phyloP scores from a whole-genome alignment of 768 basidiomycete genomes.

The Lactifluus pinguis region DNA sequence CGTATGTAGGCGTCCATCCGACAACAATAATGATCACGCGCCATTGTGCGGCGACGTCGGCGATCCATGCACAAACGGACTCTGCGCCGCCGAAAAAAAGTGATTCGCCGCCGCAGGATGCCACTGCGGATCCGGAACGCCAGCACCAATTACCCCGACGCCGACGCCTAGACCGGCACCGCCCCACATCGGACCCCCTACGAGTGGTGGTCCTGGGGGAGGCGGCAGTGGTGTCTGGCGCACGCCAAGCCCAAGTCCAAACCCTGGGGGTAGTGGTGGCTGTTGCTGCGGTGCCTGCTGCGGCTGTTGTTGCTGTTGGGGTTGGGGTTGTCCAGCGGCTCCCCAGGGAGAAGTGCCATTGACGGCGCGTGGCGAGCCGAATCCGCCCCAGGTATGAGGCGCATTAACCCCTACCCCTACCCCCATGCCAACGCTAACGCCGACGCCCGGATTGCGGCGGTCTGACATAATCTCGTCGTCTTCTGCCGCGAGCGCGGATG shows the following conservation, averaged over 20 bases:
- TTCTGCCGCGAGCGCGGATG: constrained; percentile 67
- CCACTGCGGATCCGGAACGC: constrained; percentile 12
- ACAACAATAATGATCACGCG: background rate
- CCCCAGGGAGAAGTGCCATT: constrained; percentile 12
- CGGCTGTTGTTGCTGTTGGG: background rate
- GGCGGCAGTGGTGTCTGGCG: constrained; percentile 7
- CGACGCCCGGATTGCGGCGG: constrained; percentile 21
- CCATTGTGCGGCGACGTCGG: constrained; percentile 20
- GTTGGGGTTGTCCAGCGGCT: background rate
- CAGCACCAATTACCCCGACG: constrained; percentile 1
- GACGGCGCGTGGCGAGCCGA: constrained; percentile 3
- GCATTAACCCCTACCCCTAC: background rate
- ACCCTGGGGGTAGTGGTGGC: constrained; percentile 1
- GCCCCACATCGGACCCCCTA: constrained; percentile 11
- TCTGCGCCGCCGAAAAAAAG: constrained; percentile 17
- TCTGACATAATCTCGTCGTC: constrained; percentile 69
- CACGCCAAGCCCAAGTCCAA: constrained; percentile 2
- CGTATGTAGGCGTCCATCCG: too few relatives aligned
- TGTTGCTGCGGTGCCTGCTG: background rate
- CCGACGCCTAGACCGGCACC: constrained; percentile 13
- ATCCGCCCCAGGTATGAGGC: constrained; percentile 12
- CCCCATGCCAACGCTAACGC: background rate
- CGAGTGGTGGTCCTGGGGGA: constrained; percentile 3
- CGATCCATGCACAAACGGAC: constrained; percentile 19
- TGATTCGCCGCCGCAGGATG: constrained; percentile 12